Evolutionary conservation across 345 rosid species (phyloP), one percentile per base, ranked within the genome.

Genomic region (Geranium rotundifolium): DNA sequence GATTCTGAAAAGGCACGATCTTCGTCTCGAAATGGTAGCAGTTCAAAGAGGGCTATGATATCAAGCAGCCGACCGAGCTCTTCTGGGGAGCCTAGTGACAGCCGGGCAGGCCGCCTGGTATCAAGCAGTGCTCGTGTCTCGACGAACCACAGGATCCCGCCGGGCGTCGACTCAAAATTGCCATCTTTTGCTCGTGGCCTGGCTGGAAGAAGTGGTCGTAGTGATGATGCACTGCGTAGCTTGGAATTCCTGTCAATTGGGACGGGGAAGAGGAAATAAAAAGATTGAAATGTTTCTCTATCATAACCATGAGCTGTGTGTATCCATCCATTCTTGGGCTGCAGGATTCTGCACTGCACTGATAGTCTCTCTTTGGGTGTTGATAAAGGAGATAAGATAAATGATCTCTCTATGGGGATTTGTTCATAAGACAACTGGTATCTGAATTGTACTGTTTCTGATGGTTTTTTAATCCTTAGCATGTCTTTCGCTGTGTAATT

Each of bases 201-300:
- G n/a, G 79, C 79, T 52, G 65, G 83, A 49, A 23, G 27, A 23
- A 23, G 27, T 23, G 81, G 77, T 71, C 76, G 85, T 31, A 86
- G 83, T n/a, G 90, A 85, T 67, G 97, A 90, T 29, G 63, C 88
- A 56, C 72, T 86, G 14, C 67, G 82, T 71, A 88, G 86, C 85
- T 85, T 93, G 2, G 97, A 93, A 76, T 82, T 86, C 59, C 82
- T 93, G 46, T 73, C 92, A 39, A 71, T 88, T 12, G 82, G 87
- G 60, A 30, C 79, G 14, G 80, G 81, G 23, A 83, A 80, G 72
- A 74, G 82, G 72, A 83, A 80, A 72, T 83, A 79, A 77, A 59
- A 23, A 23, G 27, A 23, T 23, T 23, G 27, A 23, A 23, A 23
- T 23, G 27, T 23, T 23, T 23, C 27, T 23, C 27, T 23, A 23